These are phyloP conservation scores for Daldinia childiae DNA, from an alignment of 495 filamentous ascomycete genomes.

Conservation along the genomic window DNA sequence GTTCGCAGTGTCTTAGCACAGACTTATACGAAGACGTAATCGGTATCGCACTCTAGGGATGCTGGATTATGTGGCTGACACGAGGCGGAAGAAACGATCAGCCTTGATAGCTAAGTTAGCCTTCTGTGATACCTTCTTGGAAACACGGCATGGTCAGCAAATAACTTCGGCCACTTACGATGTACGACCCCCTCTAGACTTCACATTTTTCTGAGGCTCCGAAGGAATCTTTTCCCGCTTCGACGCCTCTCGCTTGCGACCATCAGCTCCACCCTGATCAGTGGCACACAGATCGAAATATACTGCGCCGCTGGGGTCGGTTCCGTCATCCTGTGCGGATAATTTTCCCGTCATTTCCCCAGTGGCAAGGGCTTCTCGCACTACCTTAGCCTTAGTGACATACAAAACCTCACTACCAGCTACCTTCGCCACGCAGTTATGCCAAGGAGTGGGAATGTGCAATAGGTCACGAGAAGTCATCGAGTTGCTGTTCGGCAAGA, in stretches of 20 bases:
- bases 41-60: conserved; percentile 31
- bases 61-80: conserved; percentile 54
- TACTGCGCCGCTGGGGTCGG: background rate
- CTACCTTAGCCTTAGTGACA: conserved; percentile 44
- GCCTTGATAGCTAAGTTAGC: conserved; percentile 54
- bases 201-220: conserved; percentile 1
- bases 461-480: conserved; percentile 46
- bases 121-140: background rate
- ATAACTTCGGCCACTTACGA: conserved; percentile 20
- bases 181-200: background rate
- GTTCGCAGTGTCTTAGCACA: conserved; percentile 40
- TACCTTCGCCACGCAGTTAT: conserved; percentile 52
- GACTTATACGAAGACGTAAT: conserved; percentile 45
- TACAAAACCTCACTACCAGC: conserved; percentile 41
- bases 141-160: background rate
- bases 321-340: background rate
- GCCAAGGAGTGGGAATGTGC: conserved; percentile 58
- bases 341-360: conserved; percentile 31
- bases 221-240: background rate
- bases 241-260: background rate
- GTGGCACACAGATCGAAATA: conserved; percentile 19
- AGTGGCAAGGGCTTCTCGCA: conserved; percentile 29
- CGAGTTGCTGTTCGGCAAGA: conserved; percentile 18
- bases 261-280: background rate
- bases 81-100: conserved; percentile 58